A percentile compares a stretch with the other conserved stretches of the same genome.
Evolutionary conservation across 371 early-diverging fungal species (phyloP).

Genomic region (Cokeromyces recurvatus): DNA sequence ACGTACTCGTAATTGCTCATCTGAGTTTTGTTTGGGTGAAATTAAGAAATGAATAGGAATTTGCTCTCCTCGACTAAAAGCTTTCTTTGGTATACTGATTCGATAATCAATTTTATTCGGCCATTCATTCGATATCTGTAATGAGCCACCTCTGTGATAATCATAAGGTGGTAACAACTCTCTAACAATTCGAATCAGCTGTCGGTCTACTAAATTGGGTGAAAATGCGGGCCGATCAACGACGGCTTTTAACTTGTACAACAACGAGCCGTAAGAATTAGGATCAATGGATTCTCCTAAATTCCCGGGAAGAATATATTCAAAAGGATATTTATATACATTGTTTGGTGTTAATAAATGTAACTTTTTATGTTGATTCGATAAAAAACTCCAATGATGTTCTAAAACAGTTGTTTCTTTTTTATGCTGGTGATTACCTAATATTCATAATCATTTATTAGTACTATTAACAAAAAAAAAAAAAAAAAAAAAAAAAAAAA

Average conservation of each 20-base stretch:
- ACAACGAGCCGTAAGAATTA: constrained; percentile 26
- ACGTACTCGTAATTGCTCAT: constrained; percentile 20
- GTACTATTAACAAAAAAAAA: too few relatives aligned
- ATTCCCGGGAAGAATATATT: constrained; percentile 30
- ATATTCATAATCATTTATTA: too few relatives aligned
- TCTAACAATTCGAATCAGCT: constrained; percentile 11
- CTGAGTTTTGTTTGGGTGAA: constrained; percentile 10
- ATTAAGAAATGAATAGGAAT: constrained; percentile 28
- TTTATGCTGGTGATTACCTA: constrained; percentile 22
- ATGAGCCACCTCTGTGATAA: constrained; percentile 1
- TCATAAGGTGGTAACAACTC: constrained; percentile 7
- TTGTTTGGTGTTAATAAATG: constrained; percentile 10
- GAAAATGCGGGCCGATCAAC: constrained; percentile 31
- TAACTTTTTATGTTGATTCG: constrained; percentile 14
- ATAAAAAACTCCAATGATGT: constrained; percentile 28
- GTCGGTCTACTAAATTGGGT: constrained; percentile 22
- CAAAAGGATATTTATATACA: constrained; percentile 33
- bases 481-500: too few relatives aligned
- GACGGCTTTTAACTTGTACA: constrained; percentile 35
- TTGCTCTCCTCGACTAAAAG: constrained; percentile 25
- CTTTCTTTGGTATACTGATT: constrained; percentile 18
- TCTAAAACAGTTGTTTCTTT: constrained; percentile 16
- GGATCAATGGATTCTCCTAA: constrained; percentile 34
- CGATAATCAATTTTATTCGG: constrained; percentile 21
- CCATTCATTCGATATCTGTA: constrained; percentile 26